Conservation (phyloP, 2,329 filamentous ascomycete genomes). For the Magnaporthiopsis poae region DNA sequence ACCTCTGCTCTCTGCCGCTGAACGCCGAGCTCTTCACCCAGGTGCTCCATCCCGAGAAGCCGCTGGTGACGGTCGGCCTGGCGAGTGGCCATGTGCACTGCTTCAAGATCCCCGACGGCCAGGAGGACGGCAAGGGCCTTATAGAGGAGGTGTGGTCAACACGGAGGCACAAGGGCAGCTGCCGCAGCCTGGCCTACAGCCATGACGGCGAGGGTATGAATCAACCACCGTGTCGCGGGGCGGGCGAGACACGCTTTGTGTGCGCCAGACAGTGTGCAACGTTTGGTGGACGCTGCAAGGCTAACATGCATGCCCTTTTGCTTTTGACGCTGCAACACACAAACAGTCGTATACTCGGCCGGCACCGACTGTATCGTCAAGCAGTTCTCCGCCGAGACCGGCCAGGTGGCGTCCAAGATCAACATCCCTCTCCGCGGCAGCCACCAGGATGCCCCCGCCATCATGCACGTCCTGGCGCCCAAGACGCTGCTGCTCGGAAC, state of each 20-base stretch:
- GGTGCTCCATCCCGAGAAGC: conserved; percentile 73
- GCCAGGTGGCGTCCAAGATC: conserved; percentile 71
- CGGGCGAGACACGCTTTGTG: not conserved
- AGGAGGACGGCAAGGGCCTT: conserved; percentile 58
- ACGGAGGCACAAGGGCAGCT: conserved; percentile 85
- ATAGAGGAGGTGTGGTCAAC: conserved; percentile 83
- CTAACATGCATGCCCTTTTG: not conserved
- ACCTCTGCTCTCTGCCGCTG: conserved; percentile 79
- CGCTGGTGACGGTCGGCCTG: conserved; percentile 77
- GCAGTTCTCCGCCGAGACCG: conserved; percentile 44
- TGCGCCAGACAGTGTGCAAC: not conserved
- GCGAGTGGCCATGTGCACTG: conserved; percentile 77
- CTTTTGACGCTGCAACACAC: not conserved
- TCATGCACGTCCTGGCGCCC: conserved; percentile 74
- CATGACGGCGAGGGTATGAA: conserved; percentile 59
- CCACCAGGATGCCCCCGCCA: conserved; percentile 59
- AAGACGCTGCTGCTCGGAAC: conserved; percentile 82
- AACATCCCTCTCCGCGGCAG: conserved; percentile 53
- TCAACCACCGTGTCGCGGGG: not conserved
- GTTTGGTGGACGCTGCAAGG: not conserved
- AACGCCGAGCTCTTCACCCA: conserved; percentile 80
- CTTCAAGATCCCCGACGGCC: conserved; percentile 57
- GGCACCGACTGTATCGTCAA: conserved; percentile 48
- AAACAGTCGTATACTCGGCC: conserved; percentile 50
- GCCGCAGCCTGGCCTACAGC: conserved; percentile 68